Evolutionary conservation across 2,329 filamentous ascomycete species (phyloP).

Genomic region (Metarhizium rileyi): DNA sequence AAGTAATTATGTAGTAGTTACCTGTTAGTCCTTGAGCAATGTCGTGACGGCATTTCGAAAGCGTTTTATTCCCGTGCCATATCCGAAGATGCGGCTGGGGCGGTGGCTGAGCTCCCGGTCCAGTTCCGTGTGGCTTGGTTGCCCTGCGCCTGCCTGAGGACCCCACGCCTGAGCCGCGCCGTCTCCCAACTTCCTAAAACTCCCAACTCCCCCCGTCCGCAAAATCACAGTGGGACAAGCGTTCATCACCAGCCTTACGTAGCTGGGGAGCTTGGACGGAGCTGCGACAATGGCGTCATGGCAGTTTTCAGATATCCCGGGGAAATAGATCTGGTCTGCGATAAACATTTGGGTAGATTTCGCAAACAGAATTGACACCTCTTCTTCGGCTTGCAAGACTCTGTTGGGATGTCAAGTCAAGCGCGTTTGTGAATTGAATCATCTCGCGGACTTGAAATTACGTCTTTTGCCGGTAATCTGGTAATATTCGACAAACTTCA

Average conservation of each 20-base stretch:
- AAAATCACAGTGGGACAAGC: slow-evolving; percentile 5
- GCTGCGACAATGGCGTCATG: slow-evolving; percentile 19
- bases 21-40: too few species aligned
- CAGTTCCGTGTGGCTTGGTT: background rate
- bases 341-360: background rate
- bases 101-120: background rate
- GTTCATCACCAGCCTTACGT: slow-evolving; percentile 15
- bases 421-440: background rate
- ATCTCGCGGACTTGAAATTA: background rate
- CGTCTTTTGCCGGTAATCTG: background rate
- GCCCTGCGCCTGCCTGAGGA: background rate
- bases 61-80: background rate
- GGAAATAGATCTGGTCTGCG: slow-evolving; percentile 3
- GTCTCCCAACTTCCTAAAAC: background rate
- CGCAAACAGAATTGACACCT: slow-evolving; percentile 1
- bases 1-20: too few species aligned
- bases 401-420: background rate
- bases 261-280: slow-evolving; percentile 15
- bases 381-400: background rate
- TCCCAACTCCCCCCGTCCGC: background rate
- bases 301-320: slow-evolving; percentile 4
- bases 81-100: background rate
- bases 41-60: too few species aligned
- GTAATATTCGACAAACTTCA: background rate
- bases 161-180: background rate